phyloP scores from a whole-genome alignment of 768 basidiomycete species.

The Gymnopilus junonius region DNA sequence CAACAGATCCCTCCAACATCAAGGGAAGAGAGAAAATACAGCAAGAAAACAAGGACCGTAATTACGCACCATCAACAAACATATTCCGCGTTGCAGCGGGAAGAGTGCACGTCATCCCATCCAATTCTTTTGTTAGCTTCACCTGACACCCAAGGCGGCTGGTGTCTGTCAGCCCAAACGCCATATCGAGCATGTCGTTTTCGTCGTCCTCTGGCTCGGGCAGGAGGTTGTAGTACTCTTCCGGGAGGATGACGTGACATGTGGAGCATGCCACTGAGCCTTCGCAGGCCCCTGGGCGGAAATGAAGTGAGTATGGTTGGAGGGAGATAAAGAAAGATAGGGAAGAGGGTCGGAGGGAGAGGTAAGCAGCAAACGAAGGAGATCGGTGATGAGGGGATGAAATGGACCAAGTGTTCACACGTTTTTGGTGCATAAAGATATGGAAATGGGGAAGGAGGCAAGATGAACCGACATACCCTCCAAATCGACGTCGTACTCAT shows the following conservation, averaged over 20 bases:
- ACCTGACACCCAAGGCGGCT: slow-evolving; percentile 83
- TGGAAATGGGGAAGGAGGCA: background rate
- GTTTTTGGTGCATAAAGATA: background rate
- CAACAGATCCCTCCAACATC: background rate
- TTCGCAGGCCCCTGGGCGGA: slow-evolving; percentile 85
- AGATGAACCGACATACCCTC: slow-evolving; percentile 66
- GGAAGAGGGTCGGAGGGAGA: background rate
- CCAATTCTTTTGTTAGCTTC: slow-evolving; percentile 75
- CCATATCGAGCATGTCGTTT: slow-evolving; percentile 98
- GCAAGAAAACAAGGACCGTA: background rate
- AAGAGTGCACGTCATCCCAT: slow-evolving; percentile 83
- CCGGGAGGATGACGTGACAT: slow-evolving; percentile 89
- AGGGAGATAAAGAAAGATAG: background rate
- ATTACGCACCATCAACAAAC: slow-evolving; percentile 86
- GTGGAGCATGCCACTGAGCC: slow-evolving; percentile 97
- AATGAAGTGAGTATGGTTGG: background rate
- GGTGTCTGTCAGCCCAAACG: slow-evolving; percentile 95
- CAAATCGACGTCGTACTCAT: slow-evolving; percentile 94
- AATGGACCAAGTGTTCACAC: background rate
- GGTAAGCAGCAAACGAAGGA: background rate
- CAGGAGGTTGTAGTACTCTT: slow-evolving; percentile 82
- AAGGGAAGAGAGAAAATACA: background rate
- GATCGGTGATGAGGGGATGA: background rate
- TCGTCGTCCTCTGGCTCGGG: slow-evolving; percentile 97
- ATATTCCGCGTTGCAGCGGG: slow-evolving; percentile 95